Evolutionary conservation across 352 stramenopile genomes (phyloP).

Genomic region (Hyaloperonospora arabidopsidis): DNA sequence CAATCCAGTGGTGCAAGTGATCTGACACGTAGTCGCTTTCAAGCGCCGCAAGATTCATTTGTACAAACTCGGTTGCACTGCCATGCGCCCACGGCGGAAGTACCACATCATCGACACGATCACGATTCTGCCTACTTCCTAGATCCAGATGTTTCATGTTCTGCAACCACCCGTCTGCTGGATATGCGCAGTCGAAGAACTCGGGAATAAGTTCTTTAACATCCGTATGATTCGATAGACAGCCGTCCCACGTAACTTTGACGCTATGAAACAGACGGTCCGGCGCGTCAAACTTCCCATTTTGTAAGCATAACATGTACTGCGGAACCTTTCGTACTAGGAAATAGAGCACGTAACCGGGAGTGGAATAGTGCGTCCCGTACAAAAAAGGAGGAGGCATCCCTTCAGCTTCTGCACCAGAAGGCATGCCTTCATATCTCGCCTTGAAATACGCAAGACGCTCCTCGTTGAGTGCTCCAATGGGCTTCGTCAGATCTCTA

Average conservation of each 20-base stretch:
- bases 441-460: slow-evolving; percentile 83
- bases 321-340: slow-evolving; percentile 94
- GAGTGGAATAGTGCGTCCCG: slow-evolving; percentile 89
- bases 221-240: slow-evolving; percentile 84
- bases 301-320: slow-evolving; percentile 94
- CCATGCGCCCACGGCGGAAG: slow-evolving; percentile 91
- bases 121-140: slow-evolving; percentile 82
- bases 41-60: slow-evolving; percentile 90
- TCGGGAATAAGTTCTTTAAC: slow-evolving; percentile 99
- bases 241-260: slow-evolving; percentile 86
- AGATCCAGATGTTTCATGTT: slow-evolving; percentile 96
- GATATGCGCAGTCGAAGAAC: slow-evolving; percentile 90
- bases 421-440: slow-evolving; percentile 86
- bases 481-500: slow-evolving; percentile 88
- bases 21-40: slow-evolving; percentile 94
- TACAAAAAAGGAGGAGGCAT: slow-evolving; percentile 94
- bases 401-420: slow-evolving; percentile 64
- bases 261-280: slow-evolving; percentile 97
- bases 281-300: slow-evolving; percentile 96
- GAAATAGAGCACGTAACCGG: slow-evolving; percentile 97
- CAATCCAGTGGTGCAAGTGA: slow-evolving; percentile 96
- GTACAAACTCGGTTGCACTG: slow-evolving; percentile 85
- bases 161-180: slow-evolving; percentile 85
- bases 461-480: slow-evolving; percentile 88
- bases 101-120: slow-evolving; percentile 86